These are phyloP conservation scores for Chaetomiaceae sp. DNA, from an alignment of 2,329 filamentous ascomycete genomes.

Conservation along the genomic window DNA sequence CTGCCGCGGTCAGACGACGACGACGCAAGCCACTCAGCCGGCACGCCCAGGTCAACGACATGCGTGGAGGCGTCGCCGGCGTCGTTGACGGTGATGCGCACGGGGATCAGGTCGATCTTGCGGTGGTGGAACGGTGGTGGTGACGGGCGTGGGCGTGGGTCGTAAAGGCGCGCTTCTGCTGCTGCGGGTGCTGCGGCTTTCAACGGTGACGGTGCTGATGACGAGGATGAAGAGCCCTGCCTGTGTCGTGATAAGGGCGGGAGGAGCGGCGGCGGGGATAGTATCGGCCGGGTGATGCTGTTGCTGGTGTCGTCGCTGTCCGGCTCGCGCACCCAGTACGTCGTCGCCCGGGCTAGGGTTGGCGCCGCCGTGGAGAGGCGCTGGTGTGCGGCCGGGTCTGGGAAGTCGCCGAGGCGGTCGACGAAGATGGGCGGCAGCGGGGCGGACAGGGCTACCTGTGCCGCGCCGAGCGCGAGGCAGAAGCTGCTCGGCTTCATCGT, in stretches of 20 bases:
- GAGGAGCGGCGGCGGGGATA: background rate
- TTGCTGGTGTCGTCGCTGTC: background rate
- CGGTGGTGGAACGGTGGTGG: too few relatives aligned
- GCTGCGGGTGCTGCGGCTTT: too few relatives aligned
- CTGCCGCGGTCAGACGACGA: background rate
- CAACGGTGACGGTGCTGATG: too few relatives aligned
- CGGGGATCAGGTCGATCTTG: background rate
- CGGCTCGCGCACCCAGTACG: background rate
- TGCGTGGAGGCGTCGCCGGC: constrained; percentile 2
- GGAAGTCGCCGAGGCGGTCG: background rate
- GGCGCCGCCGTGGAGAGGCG: background rate
- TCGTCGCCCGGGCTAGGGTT: background rate
- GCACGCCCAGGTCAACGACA: constrained; percentile 4
- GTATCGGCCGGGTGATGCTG: background rate
- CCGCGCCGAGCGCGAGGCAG: constrained; percentile 15
- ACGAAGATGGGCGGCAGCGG: constrained; percentile 5
- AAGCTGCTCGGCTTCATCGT: constrained; percentile 18
- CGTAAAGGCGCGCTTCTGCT: too few relatives aligned
- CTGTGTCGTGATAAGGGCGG: constrained; percentile 7
- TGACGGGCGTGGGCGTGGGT: too few relatives aligned
- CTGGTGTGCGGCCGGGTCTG: background rate
- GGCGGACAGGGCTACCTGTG: constrained; percentile 13
- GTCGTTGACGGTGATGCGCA: background rate
- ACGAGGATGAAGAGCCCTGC: too few relatives aligned
- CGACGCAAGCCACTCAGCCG: background rate